phyloP scores from a whole-genome alignment of 2,329 filamentous ascomycete genomes.

The Mycogone perniciosa region DNA sequence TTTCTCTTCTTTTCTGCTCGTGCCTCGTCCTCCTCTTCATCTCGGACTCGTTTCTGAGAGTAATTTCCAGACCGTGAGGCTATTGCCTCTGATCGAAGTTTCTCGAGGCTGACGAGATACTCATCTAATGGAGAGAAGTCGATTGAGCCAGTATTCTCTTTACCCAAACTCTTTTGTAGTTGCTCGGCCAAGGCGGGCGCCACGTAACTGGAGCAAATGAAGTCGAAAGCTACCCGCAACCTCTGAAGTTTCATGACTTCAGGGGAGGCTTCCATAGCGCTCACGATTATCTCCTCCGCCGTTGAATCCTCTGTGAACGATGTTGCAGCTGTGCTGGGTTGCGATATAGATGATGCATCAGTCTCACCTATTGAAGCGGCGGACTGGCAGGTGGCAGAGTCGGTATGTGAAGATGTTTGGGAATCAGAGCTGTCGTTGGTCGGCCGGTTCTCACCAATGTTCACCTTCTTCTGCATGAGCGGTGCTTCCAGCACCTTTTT shows the following conservation, averaged over 20 bases:
- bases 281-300: slow-evolving; percentile 28
- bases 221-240: slow-evolving; percentile 56
- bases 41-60: slow-evolving; percentile 58
- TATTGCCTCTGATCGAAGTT: slow-evolving; percentile 64
- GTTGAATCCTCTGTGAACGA: slow-evolving; percentile 31
- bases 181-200: slow-evolving; percentile 34
- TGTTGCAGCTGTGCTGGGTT: slow-evolving; percentile 40
- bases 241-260: slow-evolving; percentile 55
- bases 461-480: slow-evolving; percentile 55
- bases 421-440: slow-evolving; percentile 15
- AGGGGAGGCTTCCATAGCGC: slow-evolving; percentile 40
- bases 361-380: slow-evolving; percentile 32
- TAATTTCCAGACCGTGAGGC: slow-evolving; percentile 66
- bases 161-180: slow-evolving; percentile 36
- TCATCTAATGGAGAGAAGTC: slow-evolving; percentile 67
- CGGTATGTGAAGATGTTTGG: slow-evolving; percentile 17
- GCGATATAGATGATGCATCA: slow-evolving; percentile 30
- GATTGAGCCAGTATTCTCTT: slow-evolving; percentile 31
- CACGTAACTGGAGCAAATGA: slow-evolving; percentile 58
- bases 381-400: slow-evolving; percentile 36
- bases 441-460: slow-evolving; percentile 11
- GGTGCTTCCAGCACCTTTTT: slow-evolving; percentile 69
- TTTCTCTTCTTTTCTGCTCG: slow-evolving; percentile 75
- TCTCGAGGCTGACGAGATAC: slow-evolving; percentile 61
- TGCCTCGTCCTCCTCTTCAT: slow-evolving; percentile 61